A percentile compares a stretch with the other conserved stretches of the same genome.
phyloP scores from a whole-genome alignment of 805 yeast species.

The Komagataella phaffii region DNA sequence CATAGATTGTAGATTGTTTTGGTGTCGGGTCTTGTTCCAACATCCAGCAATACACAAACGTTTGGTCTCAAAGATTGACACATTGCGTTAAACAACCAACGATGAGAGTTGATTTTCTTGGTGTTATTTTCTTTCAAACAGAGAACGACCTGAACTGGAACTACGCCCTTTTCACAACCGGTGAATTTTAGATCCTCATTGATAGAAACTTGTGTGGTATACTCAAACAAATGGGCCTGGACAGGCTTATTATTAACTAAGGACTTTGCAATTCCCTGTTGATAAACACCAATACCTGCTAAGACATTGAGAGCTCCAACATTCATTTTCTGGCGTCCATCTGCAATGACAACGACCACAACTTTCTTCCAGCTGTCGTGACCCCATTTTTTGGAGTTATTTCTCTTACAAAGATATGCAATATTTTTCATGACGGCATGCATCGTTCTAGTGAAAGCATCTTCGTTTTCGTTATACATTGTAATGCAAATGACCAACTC shows the following conservation, averaged over 20 bases:
- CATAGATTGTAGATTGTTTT: constrained; percentile 86
- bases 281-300: constrained; percentile 93
- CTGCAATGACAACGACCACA: constrained; percentile 83
- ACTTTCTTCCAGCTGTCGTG: constrained; percentile 94
- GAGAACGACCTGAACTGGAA: constrained; percentile 89
- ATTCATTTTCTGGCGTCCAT: constrained; percentile 83
- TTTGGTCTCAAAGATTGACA: constrained; percentile 90
- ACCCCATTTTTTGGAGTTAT: constrained; percentile 86
- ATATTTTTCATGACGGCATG: constrained; percentile 90
- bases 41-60: constrained; percentile 80
- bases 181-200: constrained; percentile 82
- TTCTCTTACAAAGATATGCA: constrained; percentile 73
- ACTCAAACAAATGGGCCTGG: constrained; percentile 87
- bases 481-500: constrained; percentile 89
- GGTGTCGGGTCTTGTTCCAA: constrained; percentile 92
- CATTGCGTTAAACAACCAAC: constrained; percentile 94
- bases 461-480: constrained; percentile 94
- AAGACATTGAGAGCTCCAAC: constrained; percentile 77
- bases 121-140: constrained; percentile 87
- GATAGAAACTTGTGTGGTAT: constrained; percentile 89
- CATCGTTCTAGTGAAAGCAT: constrained; percentile 80
- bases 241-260: constrained; percentile 86
- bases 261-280: constrained; percentile 94
- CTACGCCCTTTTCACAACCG: constrained; percentile 80
- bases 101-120: constrained; percentile 91